These are phyloP conservation scores for Hypericum androsaemum DNA, from an alignment of 345 rosid genomes.

Conservation along the genomic window DNA sequence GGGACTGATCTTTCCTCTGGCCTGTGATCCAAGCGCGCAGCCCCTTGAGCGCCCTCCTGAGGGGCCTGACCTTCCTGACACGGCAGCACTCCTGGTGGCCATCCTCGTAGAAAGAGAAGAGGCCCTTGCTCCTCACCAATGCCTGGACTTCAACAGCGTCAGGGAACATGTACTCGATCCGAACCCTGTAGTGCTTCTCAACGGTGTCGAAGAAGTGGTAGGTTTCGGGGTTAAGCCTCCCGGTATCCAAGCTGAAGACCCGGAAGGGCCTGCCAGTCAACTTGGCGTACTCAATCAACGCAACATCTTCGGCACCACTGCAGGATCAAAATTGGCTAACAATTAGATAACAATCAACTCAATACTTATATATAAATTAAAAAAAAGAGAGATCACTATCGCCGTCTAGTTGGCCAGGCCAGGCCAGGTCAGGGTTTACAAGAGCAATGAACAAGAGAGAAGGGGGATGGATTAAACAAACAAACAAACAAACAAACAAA, in stretches of 20 bases:
- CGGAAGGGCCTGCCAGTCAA: constrained; percentile 9
- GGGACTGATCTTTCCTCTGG: constrained; percentile 14
- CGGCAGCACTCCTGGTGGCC: constrained; percentile 15
- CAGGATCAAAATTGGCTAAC: background rate
- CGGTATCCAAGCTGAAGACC: constrained; percentile 14
- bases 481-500: too few relatives aligned
- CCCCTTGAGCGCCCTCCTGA: constrained; percentile 3
- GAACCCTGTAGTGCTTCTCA: constrained; percentile 11
- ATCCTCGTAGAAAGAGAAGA: constrained; percentile 6
- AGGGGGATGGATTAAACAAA: too few relatives aligned
- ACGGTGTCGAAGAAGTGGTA: constrained; percentile 10
- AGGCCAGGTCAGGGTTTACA: too few relatives aligned
- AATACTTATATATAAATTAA: too few relatives aligned
- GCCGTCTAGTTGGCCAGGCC: too few relatives aligned
- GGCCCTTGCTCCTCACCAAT: constrained; percentile 10
- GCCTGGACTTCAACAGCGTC: constrained; percentile 13
- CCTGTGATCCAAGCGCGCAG: constrained; percentile 12
- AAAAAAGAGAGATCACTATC: too few relatives aligned
- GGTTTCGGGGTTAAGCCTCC: constrained; percentile 8
- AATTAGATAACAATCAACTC: too few relatives aligned
- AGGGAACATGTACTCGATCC: constrained; percentile 6
- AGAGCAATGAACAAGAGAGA: too few relatives aligned
- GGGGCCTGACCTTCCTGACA: constrained; percentile 13
- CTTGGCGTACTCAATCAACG: constrained; percentile 11
- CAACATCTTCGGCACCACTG: constrained; percentile 10